Base-by-base conservation (phyloP, 1,139 yeast genomes). In the Lodderomyces margitis region DNA sequence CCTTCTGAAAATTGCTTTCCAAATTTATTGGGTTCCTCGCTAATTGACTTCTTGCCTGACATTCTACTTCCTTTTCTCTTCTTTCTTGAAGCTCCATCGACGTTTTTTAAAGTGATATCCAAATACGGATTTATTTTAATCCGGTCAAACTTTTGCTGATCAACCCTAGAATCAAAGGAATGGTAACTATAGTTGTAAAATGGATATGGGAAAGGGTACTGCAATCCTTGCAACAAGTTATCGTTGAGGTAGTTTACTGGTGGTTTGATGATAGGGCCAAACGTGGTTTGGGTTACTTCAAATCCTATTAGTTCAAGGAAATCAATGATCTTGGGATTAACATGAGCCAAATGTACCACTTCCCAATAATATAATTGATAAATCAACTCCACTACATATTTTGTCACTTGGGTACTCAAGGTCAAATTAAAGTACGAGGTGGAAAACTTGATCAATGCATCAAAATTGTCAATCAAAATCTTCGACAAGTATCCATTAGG, bases 131-230 rank as follows among this genome's bases (percentile, higher is more conserved):
- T 54, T 33, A 72, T 63, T 4, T 55, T 45, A 2, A 72, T 51
- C 15, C 49, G 53, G 2, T 53, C 45, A 36, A 61, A 57, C 45
- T 70, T 71, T 19, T 53, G 56, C 10, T 55, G 52, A 10, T 58
- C 58, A 3, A 60, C 52, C 14, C 57, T 54, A 4, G 65, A 59
- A 37, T 66, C 61, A 37, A 67, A 59, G 7, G 70, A 58, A 49
- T 72, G 78, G 50, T 67, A 71, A 2, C 75, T 69, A 48, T 62
- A 72, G 42, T 71, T 71, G 52, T 72, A 72, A 46, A 71, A 72
- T 28, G 78, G 76, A 44, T 67, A 72, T 4, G 77, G 77, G 45
- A 66, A 71, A 11, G 77, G 75, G 44, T 68, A 72, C 45, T 68
- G 72, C 33, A 70, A 63, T 1, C 77, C 78, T 45, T 64, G 66